Conservation (phyloP, 352 stramenopile species). For the Thalassiosira livingstoniorum region DNA sequence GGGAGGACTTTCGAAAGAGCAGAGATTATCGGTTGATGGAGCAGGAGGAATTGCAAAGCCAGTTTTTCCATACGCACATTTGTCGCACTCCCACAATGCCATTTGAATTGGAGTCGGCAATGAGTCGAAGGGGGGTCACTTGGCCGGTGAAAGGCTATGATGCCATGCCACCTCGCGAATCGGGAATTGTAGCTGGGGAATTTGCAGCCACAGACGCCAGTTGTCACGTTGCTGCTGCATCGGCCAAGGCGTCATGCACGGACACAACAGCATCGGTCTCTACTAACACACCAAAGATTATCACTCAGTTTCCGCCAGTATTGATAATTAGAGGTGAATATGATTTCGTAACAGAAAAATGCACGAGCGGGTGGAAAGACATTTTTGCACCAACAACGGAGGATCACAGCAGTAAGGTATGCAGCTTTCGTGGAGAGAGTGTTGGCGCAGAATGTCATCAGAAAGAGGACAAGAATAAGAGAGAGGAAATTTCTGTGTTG, state of each 20-base stretch:
- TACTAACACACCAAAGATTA: neutral
- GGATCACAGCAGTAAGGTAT: no score
- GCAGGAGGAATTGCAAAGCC: slow-evolving; percentile 7
- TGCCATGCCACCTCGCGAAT: slow-evolving; percentile 7
- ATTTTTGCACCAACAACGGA: slow-evolving; percentile 34
- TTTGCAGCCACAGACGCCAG: slow-evolving; percentile 14
- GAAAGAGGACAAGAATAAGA: no score
- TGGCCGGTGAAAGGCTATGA: slow-evolving; percentile 49
- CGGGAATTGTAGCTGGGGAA: slow-evolving; percentile 16
- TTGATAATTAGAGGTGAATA: slow-evolving; percentile 72
- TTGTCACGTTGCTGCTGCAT: no score
- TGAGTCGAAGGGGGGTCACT: slow-evolving; percentile 32
- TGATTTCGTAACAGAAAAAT: slow-evolving; percentile 75
- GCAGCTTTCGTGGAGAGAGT: no score
- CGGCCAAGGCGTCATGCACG: no score
- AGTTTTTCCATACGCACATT: slow-evolving; percentile 40
- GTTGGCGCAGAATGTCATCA: no score
- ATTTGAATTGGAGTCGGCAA: slow-evolving; percentile 52
- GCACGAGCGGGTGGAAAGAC: slow-evolving; percentile 65
- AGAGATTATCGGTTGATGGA: neutral
- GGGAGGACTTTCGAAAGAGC: slow-evolving; percentile 28
- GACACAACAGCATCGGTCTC: no score
- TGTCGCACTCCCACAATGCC: slow-evolving; percentile 35
- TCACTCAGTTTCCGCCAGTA: slow-evolving; percentile 43
- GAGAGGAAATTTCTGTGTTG: slow-evolving; percentile 22